Base-by-base conservation (phyloP, 495 filamentous ascomycete species). In the Aspergillus sclerotiicarbonarius region DNA sequence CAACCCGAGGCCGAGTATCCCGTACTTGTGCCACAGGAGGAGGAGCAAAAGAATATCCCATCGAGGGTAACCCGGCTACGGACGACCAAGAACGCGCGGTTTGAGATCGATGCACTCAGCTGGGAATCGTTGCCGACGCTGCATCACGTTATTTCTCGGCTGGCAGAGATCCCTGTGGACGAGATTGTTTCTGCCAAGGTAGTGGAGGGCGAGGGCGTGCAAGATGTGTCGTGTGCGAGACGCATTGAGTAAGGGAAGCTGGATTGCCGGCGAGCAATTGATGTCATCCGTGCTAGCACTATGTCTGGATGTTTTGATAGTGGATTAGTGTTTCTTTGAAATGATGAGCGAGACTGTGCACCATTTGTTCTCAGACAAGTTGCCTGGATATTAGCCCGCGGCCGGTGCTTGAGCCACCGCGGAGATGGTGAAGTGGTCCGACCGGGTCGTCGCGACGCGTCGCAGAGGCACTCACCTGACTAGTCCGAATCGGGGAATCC, bases 151-250 rank as follows among this genome's bases (percentile, higher is more conserved):
- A 64, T 81, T 20, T 66, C 67, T 41, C 67, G 69, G 25, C 56
- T 85, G 57, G 77, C 73, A 0, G 80, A 82, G 50, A 73, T 86
- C 45, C 82, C 80, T 0, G 66, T 82, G 7, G 82, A 82, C 61
- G 76, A 80, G 55, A 59, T 84, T 47, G 66, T 85, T 15, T 70
- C 71, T 12, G 80, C 72, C 6, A 82, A 79, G 60, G 67, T 84
- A 6, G 76, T 81, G 6, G 72, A 80, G 54, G 79, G 80, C 0
- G 62, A 56, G 18, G 80, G 82, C 1, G 81, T 82, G 32, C 67
- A 72, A 6, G 79, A 82, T 67, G 70, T 80, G 29, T 71, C 67
- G 13, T 59, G 67, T 49, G 77, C 77, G 4, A 57, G 66, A 53
- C 62, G 72, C 35, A 68, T 84, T 48, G 76, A 81, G 62, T 73